A percentile compares a stretch with the other conserved stretches of the same genome.
Conservation (phyloP, 345 rosid genomes). For the Gossypium stocksii region DNA sequence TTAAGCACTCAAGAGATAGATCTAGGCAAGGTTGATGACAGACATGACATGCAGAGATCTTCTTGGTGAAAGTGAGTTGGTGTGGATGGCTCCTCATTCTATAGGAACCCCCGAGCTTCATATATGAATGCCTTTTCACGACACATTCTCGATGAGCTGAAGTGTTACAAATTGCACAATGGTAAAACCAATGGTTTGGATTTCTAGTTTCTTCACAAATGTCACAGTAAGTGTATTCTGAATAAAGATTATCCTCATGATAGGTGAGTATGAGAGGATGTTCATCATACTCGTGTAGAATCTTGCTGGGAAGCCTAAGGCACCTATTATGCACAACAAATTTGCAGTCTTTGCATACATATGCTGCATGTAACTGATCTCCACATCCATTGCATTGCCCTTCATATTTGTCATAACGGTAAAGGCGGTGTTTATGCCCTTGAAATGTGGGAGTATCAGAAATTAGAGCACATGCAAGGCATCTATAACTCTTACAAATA, state of each 20-base stretch:
- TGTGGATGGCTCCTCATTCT: background rate
- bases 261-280: background rate
- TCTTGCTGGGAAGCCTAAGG: background rate
- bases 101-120: background rate
- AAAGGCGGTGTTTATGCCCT: background rate
- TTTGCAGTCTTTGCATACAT: background rate
- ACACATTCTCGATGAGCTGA: background rate
- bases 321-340: background rate
- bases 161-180: background rate
- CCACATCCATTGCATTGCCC: background rate
- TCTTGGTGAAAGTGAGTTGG: background rate
- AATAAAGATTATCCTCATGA: background rate
- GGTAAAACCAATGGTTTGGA: background rate
- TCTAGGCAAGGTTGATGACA: background rate
- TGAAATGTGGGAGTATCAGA: background rate
- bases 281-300: background rate
- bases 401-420: background rate
- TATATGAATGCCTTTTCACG: background rate
- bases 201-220: background rate
- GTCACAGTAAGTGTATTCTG: background rate
- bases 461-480: background rate
- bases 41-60: background rate
- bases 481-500: background rate
- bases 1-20: background rate
- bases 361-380: accelerated